These are phyloP conservation scores for Pseudocercospora fijiensis DNA, from an alignment of 2,329 filamentous ascomycete genomes.

Conservation along the genomic window DNA sequence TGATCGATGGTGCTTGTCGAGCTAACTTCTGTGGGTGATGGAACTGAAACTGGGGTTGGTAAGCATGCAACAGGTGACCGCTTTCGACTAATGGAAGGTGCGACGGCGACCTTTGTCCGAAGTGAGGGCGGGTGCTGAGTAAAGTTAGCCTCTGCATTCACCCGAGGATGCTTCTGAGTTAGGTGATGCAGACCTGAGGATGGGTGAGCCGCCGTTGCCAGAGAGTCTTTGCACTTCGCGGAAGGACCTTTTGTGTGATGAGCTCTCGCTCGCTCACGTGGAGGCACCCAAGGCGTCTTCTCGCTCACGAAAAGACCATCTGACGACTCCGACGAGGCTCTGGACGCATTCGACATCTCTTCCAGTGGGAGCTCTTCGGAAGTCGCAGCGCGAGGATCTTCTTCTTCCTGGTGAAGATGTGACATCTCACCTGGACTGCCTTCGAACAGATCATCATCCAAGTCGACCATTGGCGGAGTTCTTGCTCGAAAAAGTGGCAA, in stretches of 20 bases:
- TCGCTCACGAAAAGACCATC: slow-evolving; percentile 5
- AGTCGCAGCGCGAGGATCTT: neutral
- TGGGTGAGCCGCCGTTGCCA: neutral
- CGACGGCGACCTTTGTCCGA: neutral
- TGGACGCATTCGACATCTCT: neutral
- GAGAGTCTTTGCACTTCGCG: neutral
- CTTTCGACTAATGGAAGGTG: neutral
- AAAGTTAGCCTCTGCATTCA: neutral
- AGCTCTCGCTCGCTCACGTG: neutral
- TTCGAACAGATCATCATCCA: neutral
- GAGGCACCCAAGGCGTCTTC: neutral
- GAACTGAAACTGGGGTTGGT: neutral
- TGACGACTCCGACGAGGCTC: slow-evolving; percentile 3
- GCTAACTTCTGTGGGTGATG: neutral
- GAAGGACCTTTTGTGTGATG: neutral
- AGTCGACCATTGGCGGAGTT: neutral
- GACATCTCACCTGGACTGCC: neutral
- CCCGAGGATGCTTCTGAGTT: neutral
- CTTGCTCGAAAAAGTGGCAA: neutral
- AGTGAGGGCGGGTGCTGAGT: neutral
- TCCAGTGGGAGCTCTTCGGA: neutral
- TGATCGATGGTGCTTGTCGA: neutral
- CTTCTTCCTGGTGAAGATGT: neutral
- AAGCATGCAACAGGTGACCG: neutral
- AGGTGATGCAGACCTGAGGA: neutral